Evolutionary conservation across 2,329 filamentous ascomycete species (phyloP), one percentile per base, ranked within the genome.

Genomic region (Diaporthe australafricana): DNA sequence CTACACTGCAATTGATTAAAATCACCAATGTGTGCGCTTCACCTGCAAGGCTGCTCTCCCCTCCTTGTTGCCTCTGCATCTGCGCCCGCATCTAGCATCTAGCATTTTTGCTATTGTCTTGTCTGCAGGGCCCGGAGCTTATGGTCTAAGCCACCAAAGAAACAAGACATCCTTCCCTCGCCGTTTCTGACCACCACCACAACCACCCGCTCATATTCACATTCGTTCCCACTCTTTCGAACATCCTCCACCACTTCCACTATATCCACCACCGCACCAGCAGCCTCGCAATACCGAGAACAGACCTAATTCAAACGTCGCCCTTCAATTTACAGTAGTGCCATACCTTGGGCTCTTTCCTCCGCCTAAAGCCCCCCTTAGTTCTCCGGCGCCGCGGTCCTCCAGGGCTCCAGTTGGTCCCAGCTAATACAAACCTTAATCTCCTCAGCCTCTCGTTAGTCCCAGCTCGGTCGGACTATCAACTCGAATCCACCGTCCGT

Each of bases 391-490:
- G 60, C 60, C 45, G 60, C 60, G 35, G 6, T 45, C 42, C 60
- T 48, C 60, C 45, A 65, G 60, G 38, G 45, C 60, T 65, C 60
- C 60, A 68, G 52, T 57, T 20, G 53, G 30, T 60, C 55, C 63
- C 71, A 66, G 65, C 63, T 62, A 71, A 73, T 73, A 71, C 69
- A 63, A 73, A 73, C 69, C 63, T 73, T 73, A 73, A 73, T 73
- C 72, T 73, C 69, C 63, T 73, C 65, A 65, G 69, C 63, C 63
- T 73, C 72, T 68, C 72, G 56, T 73, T 73, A 73, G 72, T 69
- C 72, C 56, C 42, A 68, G 55, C 72, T 53, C 40, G 56, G 72
- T 62, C 65, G 65, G 55, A 69, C 69, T 71, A 73, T 73, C 72
- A 53, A 30, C 65, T 71, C 42, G 50, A 67, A 66, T 63, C 72